phyloP scores from a whole-genome alignment of 2,329 filamentous ascomycete species.

The Fusarium napiforme region DNA sequence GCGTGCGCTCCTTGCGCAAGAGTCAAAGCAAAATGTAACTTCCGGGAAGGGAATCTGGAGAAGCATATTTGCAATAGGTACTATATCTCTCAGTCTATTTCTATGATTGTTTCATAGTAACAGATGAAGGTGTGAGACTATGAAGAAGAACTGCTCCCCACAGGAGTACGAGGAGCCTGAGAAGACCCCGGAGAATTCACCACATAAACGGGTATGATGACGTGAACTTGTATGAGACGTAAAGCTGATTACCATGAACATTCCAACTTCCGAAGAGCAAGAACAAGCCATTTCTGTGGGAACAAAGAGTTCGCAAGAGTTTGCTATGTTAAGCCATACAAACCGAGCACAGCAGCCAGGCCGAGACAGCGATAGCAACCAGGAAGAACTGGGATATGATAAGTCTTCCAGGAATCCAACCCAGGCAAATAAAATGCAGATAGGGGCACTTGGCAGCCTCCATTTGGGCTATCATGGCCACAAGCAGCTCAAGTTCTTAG shows the following conservation, averaged over 20 bases:
- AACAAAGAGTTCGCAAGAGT: neutral
- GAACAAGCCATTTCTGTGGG: neutral
- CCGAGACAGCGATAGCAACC: neutral
- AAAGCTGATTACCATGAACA: neutral
- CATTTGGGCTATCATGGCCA: slow-evolving; percentile 53
- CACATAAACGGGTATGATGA: slow-evolving; percentile 39
- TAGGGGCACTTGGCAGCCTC: slow-evolving; percentile 23
- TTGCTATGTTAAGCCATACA: neutral
- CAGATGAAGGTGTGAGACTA: slow-evolving; percentile 40
- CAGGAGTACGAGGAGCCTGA: slow-evolving; percentile 46
- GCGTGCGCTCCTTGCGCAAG: slow-evolving; percentile 47
- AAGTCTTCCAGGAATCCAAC: neutral
- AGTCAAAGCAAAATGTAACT: slow-evolving; percentile 47
- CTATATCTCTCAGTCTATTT: neutral
- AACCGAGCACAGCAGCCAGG: neutral
- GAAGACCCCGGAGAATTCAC: slow-evolving; percentile 48
- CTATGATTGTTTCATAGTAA: neutral
- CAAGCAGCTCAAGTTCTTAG: slow-evolving; percentile 51
- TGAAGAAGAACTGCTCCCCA: slow-evolving; percentile 44
- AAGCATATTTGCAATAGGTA: slow-evolving; percentile 47
- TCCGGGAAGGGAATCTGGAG: slow-evolving; percentile 37
- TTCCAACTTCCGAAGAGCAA: neutral
- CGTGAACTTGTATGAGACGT: neutral
- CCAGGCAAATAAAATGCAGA: neutral
- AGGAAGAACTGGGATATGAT: neutral